A percentile compares a stretch with the other conserved stretches of the same genome.
Conservation (phyloP, 371 early-diverging fungal species). For the Smittium mucronatum region DNA sequence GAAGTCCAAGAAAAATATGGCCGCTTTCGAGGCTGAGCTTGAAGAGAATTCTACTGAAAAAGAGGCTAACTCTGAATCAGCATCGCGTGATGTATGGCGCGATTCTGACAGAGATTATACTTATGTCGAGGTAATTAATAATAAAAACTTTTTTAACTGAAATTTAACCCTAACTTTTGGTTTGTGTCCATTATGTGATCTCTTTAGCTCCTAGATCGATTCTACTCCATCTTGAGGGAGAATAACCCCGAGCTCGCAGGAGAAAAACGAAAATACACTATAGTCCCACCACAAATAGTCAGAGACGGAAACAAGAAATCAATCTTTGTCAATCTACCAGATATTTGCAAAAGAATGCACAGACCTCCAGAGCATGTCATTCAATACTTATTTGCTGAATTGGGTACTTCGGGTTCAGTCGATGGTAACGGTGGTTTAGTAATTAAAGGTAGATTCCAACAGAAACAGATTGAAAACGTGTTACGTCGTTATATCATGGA, state of each 20-base stretch:
- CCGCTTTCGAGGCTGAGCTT: slow-evolving; percentile 75
- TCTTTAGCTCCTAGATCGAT: slow-evolving; percentile 69
- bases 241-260: slow-evolving; percentile 91
- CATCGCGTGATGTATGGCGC: slow-evolving; percentile 67
- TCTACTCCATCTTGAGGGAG: slow-evolving; percentile 80
- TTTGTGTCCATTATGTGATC: not conserved
- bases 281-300: slow-evolving; percentile 82
- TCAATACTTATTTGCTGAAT: slow-evolving; percentile 95
- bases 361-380: slow-evolving; percentile 95
- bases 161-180: not conserved
- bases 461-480: slow-evolving; percentile 97
- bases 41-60: slow-evolving; percentile 32
- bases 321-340: slow-evolving; percentile 86
- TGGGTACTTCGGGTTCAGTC: slow-evolving; percentile 96
- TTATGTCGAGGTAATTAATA: slow-evolving; percentile 61
- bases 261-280: slow-evolving; percentile 82
- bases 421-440: slow-evolving; percentile 88
- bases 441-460: slow-evolving; percentile 98
- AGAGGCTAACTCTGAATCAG: slow-evolving; percentile 26
- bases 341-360: slow-evolving; percentile 81
- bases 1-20: slow-evolving; percentile 55
- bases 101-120: slow-evolving; percentile 88
- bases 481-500: slow-evolving; percentile 96
- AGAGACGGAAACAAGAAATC: slow-evolving; percentile 95
- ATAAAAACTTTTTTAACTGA: not conserved